These are phyloP conservation scores for Cyclotella distinguenda DNA, from an alignment of 108 stramenopile species.

Conservation along the genomic window DNA sequence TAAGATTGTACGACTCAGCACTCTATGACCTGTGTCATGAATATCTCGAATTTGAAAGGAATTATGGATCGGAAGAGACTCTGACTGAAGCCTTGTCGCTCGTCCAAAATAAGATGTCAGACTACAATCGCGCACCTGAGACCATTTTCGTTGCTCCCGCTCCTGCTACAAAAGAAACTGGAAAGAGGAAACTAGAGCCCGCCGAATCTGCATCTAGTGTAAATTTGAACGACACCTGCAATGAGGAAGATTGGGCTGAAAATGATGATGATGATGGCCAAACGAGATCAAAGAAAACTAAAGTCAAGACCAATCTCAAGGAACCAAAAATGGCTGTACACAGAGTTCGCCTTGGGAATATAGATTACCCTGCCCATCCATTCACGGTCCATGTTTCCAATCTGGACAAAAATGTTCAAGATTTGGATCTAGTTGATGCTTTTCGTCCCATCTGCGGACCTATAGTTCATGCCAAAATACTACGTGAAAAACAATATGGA, in stretches of 20 bases:
- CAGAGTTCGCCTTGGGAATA: constrained; percentile 73
- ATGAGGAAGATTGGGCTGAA: constrained; percentile 13
- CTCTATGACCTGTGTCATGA: constrained; percentile 66
- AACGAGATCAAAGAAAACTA: constrained; percentile 29
- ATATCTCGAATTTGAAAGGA: constrained; percentile 68
- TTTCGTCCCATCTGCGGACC: constrained; percentile 67
- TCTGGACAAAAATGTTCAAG: constrained; percentile 62
- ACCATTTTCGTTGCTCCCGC: not conserved
- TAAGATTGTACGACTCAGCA: constrained; percentile 54
- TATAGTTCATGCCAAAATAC: constrained; percentile 80
- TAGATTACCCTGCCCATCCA: constrained; percentile 88
- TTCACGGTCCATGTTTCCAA: constrained; percentile 83
- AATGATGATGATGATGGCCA: constrained; percentile 14
- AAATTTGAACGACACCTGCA: not conserved
- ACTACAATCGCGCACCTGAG: constrained; percentile 3
- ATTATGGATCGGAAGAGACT: constrained; percentile 69
- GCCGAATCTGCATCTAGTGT: too few species aligned
- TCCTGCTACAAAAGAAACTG: constrained; percentile 15
- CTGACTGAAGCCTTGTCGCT: constrained; percentile 46
- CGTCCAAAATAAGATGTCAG: constrained; percentile 58
- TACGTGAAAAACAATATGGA: constrained; percentile 69
- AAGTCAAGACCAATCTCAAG: constrained; percentile 47
- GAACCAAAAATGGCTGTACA: constrained; percentile 53
- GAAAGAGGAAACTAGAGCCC: constrained; percentile 33
- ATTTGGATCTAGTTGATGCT: constrained; percentile 85